Percentiles rank a stretch among this genome's conserved stretches.
These are phyloP conservation scores for Halophytophthora polymorphica DNA, from an alignment of 352 stramenopile species.

Conservation along the genomic window DNA sequence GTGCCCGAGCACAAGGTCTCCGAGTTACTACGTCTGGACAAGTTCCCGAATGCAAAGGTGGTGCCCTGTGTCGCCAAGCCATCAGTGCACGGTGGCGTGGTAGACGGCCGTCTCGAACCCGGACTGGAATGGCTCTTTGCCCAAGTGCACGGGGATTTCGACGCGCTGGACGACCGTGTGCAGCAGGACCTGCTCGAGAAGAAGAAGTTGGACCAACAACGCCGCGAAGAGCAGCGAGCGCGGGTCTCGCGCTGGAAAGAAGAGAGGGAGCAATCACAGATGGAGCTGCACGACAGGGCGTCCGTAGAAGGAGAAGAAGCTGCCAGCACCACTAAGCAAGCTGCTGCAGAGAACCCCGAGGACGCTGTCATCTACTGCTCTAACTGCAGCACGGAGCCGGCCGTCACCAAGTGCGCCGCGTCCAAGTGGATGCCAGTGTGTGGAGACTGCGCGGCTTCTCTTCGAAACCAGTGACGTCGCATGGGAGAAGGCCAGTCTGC, in stretches of 20 bases:
- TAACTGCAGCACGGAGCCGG: slow-evolving; percentile 44
- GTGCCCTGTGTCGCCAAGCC: slow-evolving; percentile 64
- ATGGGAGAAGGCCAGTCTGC: slow-evolving; percentile 9
- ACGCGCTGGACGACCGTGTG: slow-evolving; percentile 46
- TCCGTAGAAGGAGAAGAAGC: slow-evolving; percentile 10
- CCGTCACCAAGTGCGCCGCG: slow-evolving; percentile 73
- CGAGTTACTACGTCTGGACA: slow-evolving; percentile 31
- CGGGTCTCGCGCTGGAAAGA: slow-evolving; percentile 69
- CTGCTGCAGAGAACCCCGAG: slow-evolving; percentile 17
- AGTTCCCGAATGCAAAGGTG: slow-evolving; percentile 40
- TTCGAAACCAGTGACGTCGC: slow-evolving; percentile 34
- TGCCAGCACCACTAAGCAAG: not conserved
- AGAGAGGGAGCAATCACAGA: slow-evolving; percentile 62
- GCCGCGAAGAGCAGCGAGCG: slow-evolving; percentile 55
- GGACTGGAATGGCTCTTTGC: slow-evolving; percentile 74
- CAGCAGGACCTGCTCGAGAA: slow-evolving; percentile 45
- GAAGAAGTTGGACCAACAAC: slow-evolving; percentile 54
- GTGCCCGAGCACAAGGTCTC: slow-evolving; percentile 38
- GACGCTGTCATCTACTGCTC: slow-evolving; percentile 62
- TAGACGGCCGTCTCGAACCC: slow-evolving; percentile 63
- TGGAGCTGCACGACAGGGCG: slow-evolving; percentile 53
- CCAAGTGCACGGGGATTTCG: slow-evolving; percentile 52
- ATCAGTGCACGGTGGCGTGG: slow-evolving; percentile 35
- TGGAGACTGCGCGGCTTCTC: slow-evolving; percentile 36
- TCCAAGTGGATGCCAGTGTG: slow-evolving; percentile 88